A percentile compares a stretch with the other conserved stretches of the same genome.
These are phyloP conservation scores for Aspergillus pseudonomiae DNA, from an alignment of 2,329 filamentous ascomycete species.

Conservation along the genomic window DNA sequence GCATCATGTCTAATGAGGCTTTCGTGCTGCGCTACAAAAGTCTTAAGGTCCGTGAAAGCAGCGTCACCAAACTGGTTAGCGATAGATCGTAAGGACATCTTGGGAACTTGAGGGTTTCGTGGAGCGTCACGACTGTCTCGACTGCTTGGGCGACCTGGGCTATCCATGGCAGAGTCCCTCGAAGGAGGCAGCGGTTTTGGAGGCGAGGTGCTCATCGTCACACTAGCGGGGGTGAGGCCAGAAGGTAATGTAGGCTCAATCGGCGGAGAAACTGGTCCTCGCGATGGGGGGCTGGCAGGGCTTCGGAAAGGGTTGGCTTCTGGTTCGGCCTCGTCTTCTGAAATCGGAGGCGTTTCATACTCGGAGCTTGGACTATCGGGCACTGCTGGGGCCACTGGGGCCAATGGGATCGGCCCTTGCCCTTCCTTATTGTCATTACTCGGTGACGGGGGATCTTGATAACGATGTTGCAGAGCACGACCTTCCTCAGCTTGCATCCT, in stretches of 20 bases:
- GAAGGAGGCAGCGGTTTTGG: constrained; percentile 16
- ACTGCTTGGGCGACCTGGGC: constrained; percentile 20
- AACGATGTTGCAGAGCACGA: constrained; percentile 50
- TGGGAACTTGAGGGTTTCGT: constrained; percentile 30
- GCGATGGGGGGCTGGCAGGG: constrained; percentile 27
- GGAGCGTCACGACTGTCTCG: constrained; percentile 20
- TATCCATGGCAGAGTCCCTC: constrained; percentile 14
- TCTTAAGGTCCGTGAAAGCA: constrained; percentile 70
- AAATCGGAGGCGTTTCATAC: constrained; percentile 34
- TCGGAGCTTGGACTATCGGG: constrained; percentile 28
- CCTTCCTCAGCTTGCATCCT: constrained; percentile 58
- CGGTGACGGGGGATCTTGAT: constrained; percentile 36
- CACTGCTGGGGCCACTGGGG: not conserved
- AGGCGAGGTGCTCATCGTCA: constrained; percentile 21
- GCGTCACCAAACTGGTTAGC: constrained; percentile 60
- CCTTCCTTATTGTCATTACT: constrained; percentile 26
- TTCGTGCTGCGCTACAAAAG: constrained; percentile 72
- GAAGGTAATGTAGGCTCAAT: constrained; percentile 30
- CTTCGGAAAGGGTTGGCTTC: constrained; percentile 32
- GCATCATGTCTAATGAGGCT: constrained; percentile 78
- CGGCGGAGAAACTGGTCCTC: constrained; percentile 24
- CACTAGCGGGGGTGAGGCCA: constrained; percentile 26
- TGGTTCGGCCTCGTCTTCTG: constrained; percentile 27
- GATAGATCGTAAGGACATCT: constrained; percentile 38
- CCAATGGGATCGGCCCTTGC: constrained; percentile 9